Conservation (phyloP, 2,329 filamentous ascomycete genomes). For the Coniosporium uncinatum region DNA sequence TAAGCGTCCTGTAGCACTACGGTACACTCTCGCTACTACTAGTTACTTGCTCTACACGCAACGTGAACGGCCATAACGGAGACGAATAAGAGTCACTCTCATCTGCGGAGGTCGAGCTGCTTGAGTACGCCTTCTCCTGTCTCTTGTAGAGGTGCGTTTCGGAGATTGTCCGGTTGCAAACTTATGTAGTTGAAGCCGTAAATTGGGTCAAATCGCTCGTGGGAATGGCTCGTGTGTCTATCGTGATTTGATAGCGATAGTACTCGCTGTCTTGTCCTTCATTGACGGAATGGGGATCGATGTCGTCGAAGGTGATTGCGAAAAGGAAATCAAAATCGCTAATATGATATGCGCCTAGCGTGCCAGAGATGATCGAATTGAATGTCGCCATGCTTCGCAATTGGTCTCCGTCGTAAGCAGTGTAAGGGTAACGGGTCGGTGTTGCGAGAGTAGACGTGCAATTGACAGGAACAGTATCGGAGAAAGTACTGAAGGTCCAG, state of each 20-base stretch:
- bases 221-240: slow-evolving; percentile 48
- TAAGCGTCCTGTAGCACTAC: slow-evolving; percentile 40
- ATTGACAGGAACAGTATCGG: slow-evolving; percentile 44
- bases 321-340: slow-evolving; percentile 52
- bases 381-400: slow-evolving; percentile 44
- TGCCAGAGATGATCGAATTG: slow-evolving; percentile 52
- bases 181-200: slow-evolving; percentile 47
- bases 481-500: slow-evolving; percentile 55
- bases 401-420: slow-evolving; percentile 35
- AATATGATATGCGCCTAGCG: slow-evolving; percentile 37
- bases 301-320: slow-evolving; percentile 47
- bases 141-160: slow-evolving; percentile 57
- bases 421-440: slow-evolving; percentile 58
- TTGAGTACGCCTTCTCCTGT: slow-evolving; percentile 31
- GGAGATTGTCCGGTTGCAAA: slow-evolving; percentile 50
- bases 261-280: slow-evolving; percentile 43
- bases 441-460: slow-evolving; percentile 54
- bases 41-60: slow-evolving; percentile 48
- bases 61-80: slow-evolving; percentile 57
- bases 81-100: slow-evolving; percentile 25
- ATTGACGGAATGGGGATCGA: slow-evolving; percentile 43
- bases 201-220: slow-evolving; percentile 32
- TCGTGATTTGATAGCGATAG: slow-evolving; percentile 49
- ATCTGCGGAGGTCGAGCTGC: slow-evolving; percentile 16
- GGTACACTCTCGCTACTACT: slow-evolving; percentile 43